Evolutionary conservation across 192 early-diverging fungal species (phyloP).

Genomic region (Podila clonocystis): DNA sequence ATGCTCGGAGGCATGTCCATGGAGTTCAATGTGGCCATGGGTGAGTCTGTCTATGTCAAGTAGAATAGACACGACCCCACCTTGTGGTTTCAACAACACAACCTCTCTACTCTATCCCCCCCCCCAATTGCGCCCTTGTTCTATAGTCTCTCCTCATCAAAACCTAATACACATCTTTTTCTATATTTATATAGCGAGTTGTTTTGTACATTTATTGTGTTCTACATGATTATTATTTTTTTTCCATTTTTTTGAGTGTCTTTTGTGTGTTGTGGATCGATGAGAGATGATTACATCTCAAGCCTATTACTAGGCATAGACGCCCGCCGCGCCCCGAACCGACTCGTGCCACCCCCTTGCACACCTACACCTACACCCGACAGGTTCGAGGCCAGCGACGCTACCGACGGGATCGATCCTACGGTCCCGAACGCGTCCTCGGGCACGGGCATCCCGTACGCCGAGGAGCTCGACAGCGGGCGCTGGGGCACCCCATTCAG

Average conservation of each 20-base stretch:
- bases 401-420: background rate
- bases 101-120: background rate
- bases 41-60: constrained; percentile 28
- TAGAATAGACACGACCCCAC: background rate
- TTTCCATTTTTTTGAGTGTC: background rate
- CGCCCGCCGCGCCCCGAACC: constrained; percentile 30
- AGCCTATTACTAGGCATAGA: constrained; percentile 45
- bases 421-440: background rate
- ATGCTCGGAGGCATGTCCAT: constrained; percentile 11
- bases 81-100: too few species aligned
- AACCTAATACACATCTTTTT: background rate
- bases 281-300: constrained; percentile 19
- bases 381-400: background rate
- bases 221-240: constrained; percentile 7
- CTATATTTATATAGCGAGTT: too few species aligned
- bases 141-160: too few species aligned
- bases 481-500: background rate
- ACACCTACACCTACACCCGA: background rate
- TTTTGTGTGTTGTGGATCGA: background rate
- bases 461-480: constrained; percentile 1
- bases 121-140: too few species aligned
- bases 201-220: constrained; percentile 19
- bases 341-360: background rate
- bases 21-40: constrained; percentile 9
- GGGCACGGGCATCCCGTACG: background rate